Conservation (phyloP, 345 rosid genomes). For the Syzygium aqueum region DNA sequence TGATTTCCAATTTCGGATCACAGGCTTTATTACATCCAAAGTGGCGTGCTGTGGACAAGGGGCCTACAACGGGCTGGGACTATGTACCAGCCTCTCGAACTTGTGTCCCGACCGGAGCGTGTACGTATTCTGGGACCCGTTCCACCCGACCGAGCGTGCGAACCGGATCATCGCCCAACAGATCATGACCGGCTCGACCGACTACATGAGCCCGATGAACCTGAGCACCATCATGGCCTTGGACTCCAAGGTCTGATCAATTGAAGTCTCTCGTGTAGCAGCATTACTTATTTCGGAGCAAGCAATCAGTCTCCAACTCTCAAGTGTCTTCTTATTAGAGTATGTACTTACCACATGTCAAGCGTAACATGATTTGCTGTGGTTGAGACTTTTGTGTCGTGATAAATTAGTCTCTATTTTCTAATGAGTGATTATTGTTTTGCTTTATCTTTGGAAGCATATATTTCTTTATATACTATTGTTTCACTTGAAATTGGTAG, state of each 20-base stretch:
- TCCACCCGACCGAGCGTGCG: conserved; percentile 40
- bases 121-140: conserved; percentile 43
- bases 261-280: not conserved
- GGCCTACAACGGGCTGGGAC: conserved; percentile 35
- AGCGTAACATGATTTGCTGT: not conserved
- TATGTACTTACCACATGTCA: not conserved
- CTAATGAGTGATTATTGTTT: not conserved
- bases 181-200: conserved; percentile 14
- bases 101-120: conserved; percentile 34
- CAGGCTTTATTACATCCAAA: conserved; percentile 40
- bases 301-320: not conserved
- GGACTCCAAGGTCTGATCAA: conserved; percentile 14
- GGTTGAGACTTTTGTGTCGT: not conserved
- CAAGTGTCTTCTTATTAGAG: not conserved
- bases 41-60: conserved; percentile 53
- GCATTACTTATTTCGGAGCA: not conserved
- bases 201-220: conserved; percentile 42
- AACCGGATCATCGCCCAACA: conserved; percentile 16
- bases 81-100: conserved; percentile 25
- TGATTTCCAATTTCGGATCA: not conserved
- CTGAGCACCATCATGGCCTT: conserved; percentile 38
- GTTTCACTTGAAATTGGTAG: not conserved
- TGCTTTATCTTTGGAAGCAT: not conserved
- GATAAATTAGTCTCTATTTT: not conserved
- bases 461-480: not conserved